Conservation (phyloP, 2,329 filamentous ascomycete species). For the Colletotrichum brevisporum region DNA sequence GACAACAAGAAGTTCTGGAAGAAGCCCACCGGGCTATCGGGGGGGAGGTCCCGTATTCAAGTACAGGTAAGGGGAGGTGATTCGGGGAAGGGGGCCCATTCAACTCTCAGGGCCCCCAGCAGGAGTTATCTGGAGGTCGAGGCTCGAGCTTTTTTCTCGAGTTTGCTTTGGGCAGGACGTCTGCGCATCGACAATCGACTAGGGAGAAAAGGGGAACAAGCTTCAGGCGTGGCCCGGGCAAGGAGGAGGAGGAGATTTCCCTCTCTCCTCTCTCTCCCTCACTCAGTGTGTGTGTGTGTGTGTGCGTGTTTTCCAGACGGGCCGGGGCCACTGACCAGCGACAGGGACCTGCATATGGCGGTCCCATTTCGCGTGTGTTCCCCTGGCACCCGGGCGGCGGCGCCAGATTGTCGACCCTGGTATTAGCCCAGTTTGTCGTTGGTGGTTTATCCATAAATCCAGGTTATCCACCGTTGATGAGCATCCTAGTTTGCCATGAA, state of each 20-base stretch:
- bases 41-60: constrained; percentile 36
- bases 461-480: constrained; percentile 20
- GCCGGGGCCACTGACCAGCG: constrained; percentile 9
- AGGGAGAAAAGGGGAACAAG: constrained; percentile 40
- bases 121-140: neutral
- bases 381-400: constrained; percentile 36
- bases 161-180: constrained; percentile 26
- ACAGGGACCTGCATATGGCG: constrained; percentile 29
- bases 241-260: constrained; percentile 37
- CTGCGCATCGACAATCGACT: constrained; percentile 40
- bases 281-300: no score
- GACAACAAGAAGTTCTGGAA: constrained; percentile 18
- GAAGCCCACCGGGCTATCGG: neutral
- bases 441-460: constrained; percentile 9
- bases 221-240: constrained; percentile 38
- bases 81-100: neutral
- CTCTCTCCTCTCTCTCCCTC: neutral
- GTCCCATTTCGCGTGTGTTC: constrained; percentile 37
- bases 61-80: constrained; percentile 23
- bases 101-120: neutral
- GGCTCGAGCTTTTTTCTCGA: constrained; percentile 34
- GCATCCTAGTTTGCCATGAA: neutral
- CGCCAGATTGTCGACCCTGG: constrained; percentile 34
- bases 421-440: constrained; percentile 33
- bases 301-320: neutral